Percentiles rank a stretch among this genome's conserved stretches.
phyloP scores from a whole-genome alignment of 768 basidiomycete genomes.

The Kwoniella sp. region DNA sequence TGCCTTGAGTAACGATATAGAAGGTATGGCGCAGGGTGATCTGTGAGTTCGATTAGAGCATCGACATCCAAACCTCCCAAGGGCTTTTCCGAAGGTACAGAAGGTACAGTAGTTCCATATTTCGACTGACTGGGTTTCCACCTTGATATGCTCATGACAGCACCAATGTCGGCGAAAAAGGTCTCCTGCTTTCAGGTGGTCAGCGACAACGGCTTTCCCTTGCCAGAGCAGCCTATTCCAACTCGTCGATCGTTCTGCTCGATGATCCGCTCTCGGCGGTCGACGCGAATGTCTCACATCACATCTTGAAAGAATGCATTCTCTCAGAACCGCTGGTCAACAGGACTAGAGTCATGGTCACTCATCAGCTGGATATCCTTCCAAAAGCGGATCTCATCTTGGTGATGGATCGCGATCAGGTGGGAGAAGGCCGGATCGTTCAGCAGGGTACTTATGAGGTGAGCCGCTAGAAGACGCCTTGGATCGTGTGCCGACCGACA shows the following conservation, averaged over 20 bases:
- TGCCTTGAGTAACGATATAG: conserved; percentile 42
- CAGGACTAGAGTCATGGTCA: conserved; percentile 66
- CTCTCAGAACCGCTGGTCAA: conserved; percentile 58
- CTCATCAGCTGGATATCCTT: conserved; percentile 55
- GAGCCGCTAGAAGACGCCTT: conserved; percentile 8
- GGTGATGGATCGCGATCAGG: conserved; percentile 44
- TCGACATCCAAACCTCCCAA: no score
- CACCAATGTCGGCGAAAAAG: conserved; percentile 81
- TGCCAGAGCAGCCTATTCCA: conserved; percentile 46
- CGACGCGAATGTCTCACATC: conserved; percentile 73
- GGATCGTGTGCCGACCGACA: no score
- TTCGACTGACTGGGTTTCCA: no score
- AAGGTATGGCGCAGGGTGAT: conserved; percentile 33
- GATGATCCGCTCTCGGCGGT: conserved; percentile 67
- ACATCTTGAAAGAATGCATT: conserved; percentile 67
- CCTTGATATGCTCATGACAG: not conserved
- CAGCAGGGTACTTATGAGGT: conserved; percentile 67
- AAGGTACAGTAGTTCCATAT: no score
- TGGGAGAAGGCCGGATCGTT: conserved; percentile 57
- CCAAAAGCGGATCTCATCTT: conserved; percentile 50
- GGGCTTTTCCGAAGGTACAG: no score
- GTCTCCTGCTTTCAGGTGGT: conserved; percentile 57
- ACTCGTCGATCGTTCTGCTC: conserved; percentile 48
- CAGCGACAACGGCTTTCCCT: conserved; percentile 51
- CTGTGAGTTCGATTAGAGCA: conserved; percentile 21